Conservation (phyloP, 2,329 filamentous ascomycete genomes). For the Elsinoe perseae region DNA sequence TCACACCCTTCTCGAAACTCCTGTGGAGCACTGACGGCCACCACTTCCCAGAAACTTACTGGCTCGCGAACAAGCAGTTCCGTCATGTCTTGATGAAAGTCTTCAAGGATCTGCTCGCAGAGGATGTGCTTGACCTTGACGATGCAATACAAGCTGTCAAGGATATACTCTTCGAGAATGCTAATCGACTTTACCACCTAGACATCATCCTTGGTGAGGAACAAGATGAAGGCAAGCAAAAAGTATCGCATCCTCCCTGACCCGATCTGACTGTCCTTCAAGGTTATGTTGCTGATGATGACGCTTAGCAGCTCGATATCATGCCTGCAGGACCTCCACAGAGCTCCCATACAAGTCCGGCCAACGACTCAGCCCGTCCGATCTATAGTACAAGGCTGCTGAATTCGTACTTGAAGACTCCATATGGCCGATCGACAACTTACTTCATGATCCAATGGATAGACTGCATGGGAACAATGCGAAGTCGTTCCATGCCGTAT, state of each 20-base stretch:
- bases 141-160: constrained; percentile 59
- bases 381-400: constrained; percentile 19
- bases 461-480: constrained; percentile 64
- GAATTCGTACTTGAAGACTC: constrained; percentile 24
- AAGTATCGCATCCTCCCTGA: background rate
- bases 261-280: background rate
- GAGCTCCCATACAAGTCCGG: background rate
- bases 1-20: constrained; percentile 67
- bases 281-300: constrained; percentile 7
- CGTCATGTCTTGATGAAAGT: constrained; percentile 62
- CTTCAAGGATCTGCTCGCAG: constrained; percentile 58
- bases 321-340: background rate
- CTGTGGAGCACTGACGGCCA: constrained; percentile 77
- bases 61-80: constrained; percentile 64
- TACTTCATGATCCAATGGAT: constrained; percentile 64
- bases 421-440: constrained; percentile 9
- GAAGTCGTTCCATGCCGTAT: constrained; percentile 61
- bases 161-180: constrained; percentile 67
- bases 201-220: constrained; percentile 5
- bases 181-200: constrained; percentile 66
- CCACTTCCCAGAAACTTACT: constrained; percentile 69
- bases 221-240: constrained; percentile 10
- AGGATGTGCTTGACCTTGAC: constrained; percentile 51
- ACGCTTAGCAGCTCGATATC: constrained; percentile 6
- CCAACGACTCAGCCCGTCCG: background rate